Percentiles rank a stretch among this genome's conserved stretches.
Evolutionary conservation across 495 filamentous ascomycete genomes (phyloP).

Genomic region (Hypoxylon trugodes): DNA sequence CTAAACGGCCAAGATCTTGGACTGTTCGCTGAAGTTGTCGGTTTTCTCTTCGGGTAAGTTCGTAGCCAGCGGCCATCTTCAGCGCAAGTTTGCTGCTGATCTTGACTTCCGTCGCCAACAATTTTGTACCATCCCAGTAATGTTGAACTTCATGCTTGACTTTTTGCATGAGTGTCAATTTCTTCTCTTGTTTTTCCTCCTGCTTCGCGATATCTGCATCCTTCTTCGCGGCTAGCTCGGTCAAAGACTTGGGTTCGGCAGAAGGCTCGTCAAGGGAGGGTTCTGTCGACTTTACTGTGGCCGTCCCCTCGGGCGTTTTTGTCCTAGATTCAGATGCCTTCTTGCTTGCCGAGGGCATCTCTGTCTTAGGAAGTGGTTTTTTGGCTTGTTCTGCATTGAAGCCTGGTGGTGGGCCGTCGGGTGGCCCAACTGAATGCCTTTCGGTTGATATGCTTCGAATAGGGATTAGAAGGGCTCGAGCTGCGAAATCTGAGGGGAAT

Average conservation of each 20-base stretch:
- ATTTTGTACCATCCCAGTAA: constrained; percentile 99
- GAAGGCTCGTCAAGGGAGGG: constrained; percentile 27
- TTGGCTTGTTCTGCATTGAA: constrained; percentile 93
- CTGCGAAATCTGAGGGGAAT: constrained; percentile 67
- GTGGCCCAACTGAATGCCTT: constrained; percentile 58
- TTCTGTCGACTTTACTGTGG: constrained; percentile 33
- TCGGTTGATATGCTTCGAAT: constrained; percentile 75
- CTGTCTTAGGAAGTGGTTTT: constrained; percentile 74
- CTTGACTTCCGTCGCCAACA: constrained; percentile 88
- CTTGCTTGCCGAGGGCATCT: constrained; percentile 43
- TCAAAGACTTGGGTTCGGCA: constrained; percentile 41
- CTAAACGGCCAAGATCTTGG: constrained; percentile 88
- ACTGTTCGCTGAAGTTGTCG: constrained; percentile 92
- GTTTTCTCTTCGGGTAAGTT: constrained; percentile 92
- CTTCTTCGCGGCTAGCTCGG: constrained; percentile 48
- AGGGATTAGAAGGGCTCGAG: constrained; percentile 72
- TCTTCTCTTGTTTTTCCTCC: constrained; percentile 73
- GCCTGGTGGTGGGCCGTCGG: constrained; percentile 82
- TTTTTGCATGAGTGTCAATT: constrained; percentile 87
- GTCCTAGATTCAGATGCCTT: constrained; percentile 51
- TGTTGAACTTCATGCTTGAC: constrained; percentile 91
- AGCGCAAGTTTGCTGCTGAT: constrained; percentile 90
- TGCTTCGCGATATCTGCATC: constrained; percentile 63
- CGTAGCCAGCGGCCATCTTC: constrained; percentile 98
- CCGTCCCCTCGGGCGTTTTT: constrained; percentile 47